Base-by-base conservation (phyloP, 2,329 filamentous ascomycete genomes). In the Epichloe coenophiala region DNA sequence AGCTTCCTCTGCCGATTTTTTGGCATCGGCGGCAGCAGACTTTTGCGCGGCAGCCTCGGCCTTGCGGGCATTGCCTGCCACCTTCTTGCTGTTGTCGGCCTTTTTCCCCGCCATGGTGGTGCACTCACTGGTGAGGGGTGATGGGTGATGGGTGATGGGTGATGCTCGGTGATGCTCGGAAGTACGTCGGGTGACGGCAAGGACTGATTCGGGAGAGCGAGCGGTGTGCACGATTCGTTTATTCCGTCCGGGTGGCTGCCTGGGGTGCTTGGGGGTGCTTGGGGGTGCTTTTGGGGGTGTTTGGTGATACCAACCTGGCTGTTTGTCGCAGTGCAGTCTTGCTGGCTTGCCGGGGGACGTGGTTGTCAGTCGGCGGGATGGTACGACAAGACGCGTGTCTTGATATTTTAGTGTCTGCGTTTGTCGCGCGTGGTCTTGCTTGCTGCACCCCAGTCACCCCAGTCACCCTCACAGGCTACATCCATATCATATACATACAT, bases 61-160 rank as follows among this genome's bases (percentile, higher is more conserved):
- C 76, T 98, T 97, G 70, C 88, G 80, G 55, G 90, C 89, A 68
- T 96, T 88, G 56, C 91, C 93, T 8, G 84, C 80, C 3, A 72
- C 88, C 74, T 97, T 97, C 71, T 95, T 97, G 66, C 77, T 84
- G 70, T 86, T 88, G 56, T 94, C 89, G 49, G 74, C 78, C 68
- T 86, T 90, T 69, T 86, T 88, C 59, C 76, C 78, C 31, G 75
- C 83, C 86, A 90, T 90, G 56, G 57, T 57, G 48, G 43, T 19
- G 45, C 40, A 39, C 8, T 9, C 27, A 31, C 27, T 45, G 48
- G 45, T 39, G 45, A 50, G 35, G 27, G 48, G 45, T 35, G 21
- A 23, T 23, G 21, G 45, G 48, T 19, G 33, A 41, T 46, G 41
- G 48, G 45, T 39, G 45, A 50, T 45, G 31, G 48, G 45, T 27